Evolutionary conservation across 1,284 basidiomycete species (phyloP), one percentile per base, ranked within the genome.

Genomic region (Pyrrhoderma noxium): DNA sequence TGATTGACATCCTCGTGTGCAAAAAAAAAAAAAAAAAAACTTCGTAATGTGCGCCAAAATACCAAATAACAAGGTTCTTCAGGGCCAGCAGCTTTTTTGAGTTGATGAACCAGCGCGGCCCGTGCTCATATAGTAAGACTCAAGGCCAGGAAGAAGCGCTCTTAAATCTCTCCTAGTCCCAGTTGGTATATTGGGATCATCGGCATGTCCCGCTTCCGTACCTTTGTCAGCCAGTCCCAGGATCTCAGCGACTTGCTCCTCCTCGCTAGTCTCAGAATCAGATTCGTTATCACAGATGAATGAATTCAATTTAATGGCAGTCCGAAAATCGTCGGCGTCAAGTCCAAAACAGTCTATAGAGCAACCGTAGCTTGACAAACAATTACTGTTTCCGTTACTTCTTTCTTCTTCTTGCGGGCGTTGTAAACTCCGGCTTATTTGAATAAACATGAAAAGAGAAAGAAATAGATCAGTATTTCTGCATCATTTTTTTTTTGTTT

Each of bases 241-340:
- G 23, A 52, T 25, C 47, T 47, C 41, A 22, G 31, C 25, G 34
- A 52, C 51, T 14, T 39, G 31, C 11, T 47, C 31, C 45, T 52
- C 51, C 8, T 52, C 51, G 16, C 36, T 37, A 13, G 23, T 42
- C 21, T 48, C 51, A 18, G 25, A 34, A 34, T 48, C 51, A 18
- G 25, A 34, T 11, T 36, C 22, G 5, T 46, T 8, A 35, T 36
- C 31, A 8, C 31, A 35, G n/a, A 23, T n/a, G 34, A 22, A 11
- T 31, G 11, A 5, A 11, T 31, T 39, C 40, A 52, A 22, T 37
- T 39, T 19, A 41, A 40, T 45, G 47, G 51, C 51, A 16, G 45
- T 43, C 27, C 51, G 45, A 42, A 52, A 43, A 22, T 52, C 51
- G 31, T 52, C 51, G 13, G 47, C 21, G 16, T 47, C 51, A 40